A percentile compares a stretch with the other conserved stretches of the same genome.
Evolutionary conservation across 257 asterid species (phyloP).

Genomic region (Penstemon davidsonii): DNA sequence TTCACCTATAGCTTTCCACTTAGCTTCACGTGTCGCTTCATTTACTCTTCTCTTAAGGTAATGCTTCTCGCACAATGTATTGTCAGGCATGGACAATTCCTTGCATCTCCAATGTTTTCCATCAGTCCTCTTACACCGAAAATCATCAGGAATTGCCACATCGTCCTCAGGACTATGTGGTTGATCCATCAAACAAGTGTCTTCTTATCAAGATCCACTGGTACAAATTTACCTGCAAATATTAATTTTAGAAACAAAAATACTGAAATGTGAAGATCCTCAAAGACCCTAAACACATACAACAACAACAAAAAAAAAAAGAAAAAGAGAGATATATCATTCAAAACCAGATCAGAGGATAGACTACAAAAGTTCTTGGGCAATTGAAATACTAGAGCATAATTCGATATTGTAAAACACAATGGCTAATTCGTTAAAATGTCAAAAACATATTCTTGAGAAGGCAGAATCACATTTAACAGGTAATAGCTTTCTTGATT

Average conservation of each 20-base stretch:
- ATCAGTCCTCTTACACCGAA: slow-evolving; percentile 98
- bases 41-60: slow-evolving; percentile 97
- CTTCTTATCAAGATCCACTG: slow-evolving; percentile 23
- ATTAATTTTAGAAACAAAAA: too few relatives aligned
- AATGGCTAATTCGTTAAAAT: background rate
- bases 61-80: slow-evolving; percentile 97
- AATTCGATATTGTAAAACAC: too few relatives aligned
- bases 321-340: background rate
- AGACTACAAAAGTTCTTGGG: too few relatives aligned
- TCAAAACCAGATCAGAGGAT: too few relatives aligned
- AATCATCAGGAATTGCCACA: slow-evolving; percentile 85
- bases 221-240: too few relatives aligned
- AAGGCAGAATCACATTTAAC: background rate
- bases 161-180: slow-evolving; percentile 77
- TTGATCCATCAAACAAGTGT: slow-evolving; percentile 61
- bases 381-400: too few relatives aligned
- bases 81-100: slow-evolving; percentile 99
- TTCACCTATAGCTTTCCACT: slow-evolving; percentile 68
- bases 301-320: background rate
- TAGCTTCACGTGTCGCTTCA: slow-evolving; percentile 89
- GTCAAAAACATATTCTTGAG: slow-evolving; percentile 33
- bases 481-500: too few relatives aligned
- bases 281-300: background rate
- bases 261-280: background rate
- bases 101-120: slow-evolving; percentile 99